Evolutionary conservation across 192 early-diverging fungal species (phyloP).

Genomic region (Lobosporangium transversale): DNA sequence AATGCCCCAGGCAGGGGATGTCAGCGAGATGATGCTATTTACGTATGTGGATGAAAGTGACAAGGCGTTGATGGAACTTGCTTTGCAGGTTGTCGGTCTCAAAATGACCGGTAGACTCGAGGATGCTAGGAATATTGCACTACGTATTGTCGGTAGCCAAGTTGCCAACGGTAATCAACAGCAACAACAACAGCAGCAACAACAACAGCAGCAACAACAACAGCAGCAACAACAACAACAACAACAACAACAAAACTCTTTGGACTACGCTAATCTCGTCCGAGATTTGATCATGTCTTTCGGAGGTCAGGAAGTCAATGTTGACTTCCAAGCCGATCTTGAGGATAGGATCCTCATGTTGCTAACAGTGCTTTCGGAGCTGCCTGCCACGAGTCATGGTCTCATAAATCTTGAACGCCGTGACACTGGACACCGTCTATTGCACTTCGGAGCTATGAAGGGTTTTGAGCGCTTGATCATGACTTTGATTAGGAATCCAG

Average conservation of each 20-base stretch:
- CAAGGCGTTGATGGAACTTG: slow-evolving; percentile 89
- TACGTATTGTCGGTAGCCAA: slow-evolving; percentile 68
- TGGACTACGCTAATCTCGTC: slow-evolving; percentile 22
- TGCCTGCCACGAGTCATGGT: slow-evolving; percentile 18
- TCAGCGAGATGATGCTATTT: slow-evolving; percentile 49
- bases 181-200: slow-evolving; percentile 16
- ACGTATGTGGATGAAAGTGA: slow-evolving; percentile 76
- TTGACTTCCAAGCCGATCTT: slow-evolving; percentile 53
- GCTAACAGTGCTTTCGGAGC: slow-evolving; percentile 35
- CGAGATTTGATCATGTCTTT: slow-evolving; percentile 52
- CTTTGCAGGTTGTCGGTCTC: slow-evolving; percentile 88
- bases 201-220: slow-evolving; percentile 22
- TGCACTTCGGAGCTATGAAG: slow-evolving; percentile 72
- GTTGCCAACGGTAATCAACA: slow-evolving; percentile 36
- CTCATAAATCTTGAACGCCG: slow-evolving; percentile 45
- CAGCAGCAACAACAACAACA: slow-evolving; percentile 19
- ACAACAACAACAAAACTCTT: slow-evolving; percentile 40
- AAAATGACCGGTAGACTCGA: slow-evolving; percentile 83
- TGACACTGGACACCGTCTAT: slow-evolving; percentile 61
- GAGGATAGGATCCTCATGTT: slow-evolving; percentile 49
- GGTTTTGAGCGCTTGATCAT: slow-evolving; percentile 61
- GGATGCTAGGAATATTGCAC: slow-evolving; percentile 77
- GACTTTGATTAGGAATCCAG: slow-evolving; percentile 53
- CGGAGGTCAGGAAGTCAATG: slow-evolving; percentile 54
- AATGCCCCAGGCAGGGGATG: slow-evolving; percentile 21